These are phyloP conservation scores for Sporothrix phasma DNA, from an alignment of 2,329 filamentous ascomycete species.

Conservation along the genomic window DNA sequence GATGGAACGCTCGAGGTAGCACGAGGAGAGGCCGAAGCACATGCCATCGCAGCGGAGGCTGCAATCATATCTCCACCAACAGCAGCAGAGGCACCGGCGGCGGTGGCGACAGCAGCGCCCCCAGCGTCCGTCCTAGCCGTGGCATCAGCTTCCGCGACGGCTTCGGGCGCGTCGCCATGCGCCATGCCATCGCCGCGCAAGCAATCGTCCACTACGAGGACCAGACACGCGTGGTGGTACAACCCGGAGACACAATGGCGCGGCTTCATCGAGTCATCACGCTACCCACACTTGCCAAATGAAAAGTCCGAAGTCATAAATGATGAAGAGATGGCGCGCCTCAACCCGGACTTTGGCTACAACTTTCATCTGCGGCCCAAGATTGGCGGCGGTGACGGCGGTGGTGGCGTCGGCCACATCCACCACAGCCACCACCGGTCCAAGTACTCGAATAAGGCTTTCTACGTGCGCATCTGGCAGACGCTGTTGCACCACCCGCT, in stretches of 20 bases:
- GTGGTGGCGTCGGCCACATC: conserved; percentile 25
- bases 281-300: conserved; percentile 38
- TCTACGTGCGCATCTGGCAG: conserved; percentile 52
- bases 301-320: conserved; percentile 41
- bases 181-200: not conserved
- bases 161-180: not conserved
- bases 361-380: conserved; percentile 22
- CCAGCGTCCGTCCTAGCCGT: not conserved
- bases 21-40: not conserved
- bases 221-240: conserved; percentile 17
- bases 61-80: not conserved
- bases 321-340: conserved; percentile 32
- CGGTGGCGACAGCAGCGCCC: not conserved
- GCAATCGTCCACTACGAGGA: not conserved
- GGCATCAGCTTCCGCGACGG: not conserved
- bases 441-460: conserved; percentile 10
- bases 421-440: conserved; percentile 2
- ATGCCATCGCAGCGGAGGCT: not conserved
- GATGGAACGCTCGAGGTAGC: not conserved
- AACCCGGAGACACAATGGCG: conserved; percentile 38
- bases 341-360: conserved; percentile 38
- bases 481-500: conserved; percentile 71
- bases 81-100: not conserved
- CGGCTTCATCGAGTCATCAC: conserved; percentile 44
- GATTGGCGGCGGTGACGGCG: conserved; percentile 29